Conservation (phyloP, 225 moss, liverwort and hornwort genomes). For the Bryoerythrophyllum caledonicum region DNA sequence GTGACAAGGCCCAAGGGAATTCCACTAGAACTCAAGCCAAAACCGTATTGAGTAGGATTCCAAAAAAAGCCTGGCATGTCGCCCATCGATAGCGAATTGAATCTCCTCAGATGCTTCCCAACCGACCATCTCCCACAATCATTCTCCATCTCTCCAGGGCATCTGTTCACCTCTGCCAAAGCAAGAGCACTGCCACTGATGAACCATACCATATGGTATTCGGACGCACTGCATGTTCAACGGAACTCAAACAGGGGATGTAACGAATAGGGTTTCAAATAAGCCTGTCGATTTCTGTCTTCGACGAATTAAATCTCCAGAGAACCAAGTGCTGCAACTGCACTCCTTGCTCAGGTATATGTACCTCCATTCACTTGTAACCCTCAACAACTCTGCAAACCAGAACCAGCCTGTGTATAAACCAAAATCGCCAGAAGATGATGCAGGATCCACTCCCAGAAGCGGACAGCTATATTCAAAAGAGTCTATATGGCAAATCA, state of each 20-base stretch:
- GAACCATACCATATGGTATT: too few species aligned
- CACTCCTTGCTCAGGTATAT: too few species aligned
- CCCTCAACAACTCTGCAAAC: constrained; percentile 14
- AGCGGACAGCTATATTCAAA: neutral
- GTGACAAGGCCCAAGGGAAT: too few species aligned
- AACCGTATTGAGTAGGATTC: neutral
- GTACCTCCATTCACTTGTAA: neutral
- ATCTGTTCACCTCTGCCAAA: too few species aligned
- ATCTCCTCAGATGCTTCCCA: too few species aligned
- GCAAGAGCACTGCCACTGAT: too few species aligned
- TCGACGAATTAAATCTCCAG: neutral
- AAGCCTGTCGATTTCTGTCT: neutral
- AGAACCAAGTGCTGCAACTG: neutral
- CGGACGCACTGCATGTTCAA: too few species aligned
- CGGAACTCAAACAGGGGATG: neutral
- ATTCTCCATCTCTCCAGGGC: too few species aligned
- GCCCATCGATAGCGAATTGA: neutral
- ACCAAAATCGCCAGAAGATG: neutral
- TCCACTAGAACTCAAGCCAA: neutral
- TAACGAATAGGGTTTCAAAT: neutral
- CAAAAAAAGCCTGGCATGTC: neutral
- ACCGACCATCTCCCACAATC: too few species aligned
- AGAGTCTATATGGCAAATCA: neutral
- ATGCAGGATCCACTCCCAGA: too few species aligned
- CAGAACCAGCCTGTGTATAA: constrained; percentile 1